Percentiles rank a stretch among this genome's conserved stretches.
Conservation (phyloP, 1,139 yeast genomes). For the Magnusiomyces fungicola region DNA sequence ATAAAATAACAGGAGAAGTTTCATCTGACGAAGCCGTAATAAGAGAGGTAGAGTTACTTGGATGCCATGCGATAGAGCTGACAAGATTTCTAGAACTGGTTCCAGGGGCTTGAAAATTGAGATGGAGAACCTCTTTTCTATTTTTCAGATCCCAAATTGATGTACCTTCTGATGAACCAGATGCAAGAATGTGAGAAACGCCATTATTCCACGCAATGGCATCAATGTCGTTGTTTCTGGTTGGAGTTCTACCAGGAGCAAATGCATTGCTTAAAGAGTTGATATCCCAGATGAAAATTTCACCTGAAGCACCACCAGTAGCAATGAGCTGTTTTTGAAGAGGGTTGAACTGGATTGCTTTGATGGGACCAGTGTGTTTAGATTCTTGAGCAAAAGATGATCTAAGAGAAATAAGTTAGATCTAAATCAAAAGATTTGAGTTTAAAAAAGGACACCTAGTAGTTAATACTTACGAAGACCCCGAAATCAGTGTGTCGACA, state of each 20-base stretch:
- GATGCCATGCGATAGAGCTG: conserved; percentile 65
- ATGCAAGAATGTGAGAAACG: conserved; percentile 81
- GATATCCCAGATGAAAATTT: conserved; percentile 85
- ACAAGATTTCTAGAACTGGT: conserved; percentile 48
- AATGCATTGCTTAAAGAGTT: conserved; percentile 51
- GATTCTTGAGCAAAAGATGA: conserved; percentile 33
- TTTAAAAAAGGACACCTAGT: background rate
- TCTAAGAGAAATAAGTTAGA: conserved; percentile 13
- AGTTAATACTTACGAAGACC: conserved; percentile 13
- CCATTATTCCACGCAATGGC: conserved; percentile 86
- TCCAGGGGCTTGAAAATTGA: conserved; percentile 60
- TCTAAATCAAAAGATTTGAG: conserved; percentile 5
- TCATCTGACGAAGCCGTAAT: conserved; percentile 85
- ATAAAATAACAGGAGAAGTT: conserved; percentile 66
- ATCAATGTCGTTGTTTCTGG: conserved; percentile 76
- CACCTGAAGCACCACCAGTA: conserved; percentile 83
- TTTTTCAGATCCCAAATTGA: conserved; percentile 92
- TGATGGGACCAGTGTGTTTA: conserved; percentile 66
- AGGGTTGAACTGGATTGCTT: conserved; percentile 71
- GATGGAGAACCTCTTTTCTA: conserved; percentile 79
- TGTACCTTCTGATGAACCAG: conserved; percentile 79
- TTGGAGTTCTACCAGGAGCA: conserved; percentile 65
- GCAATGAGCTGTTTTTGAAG: conserved; percentile 66
- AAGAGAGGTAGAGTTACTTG: conserved; percentile 72
- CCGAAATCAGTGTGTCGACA: conserved; percentile 33